Evolutionary conservation across 2,329 filamentous ascomycete species (phyloP).

Genomic region (Aureobasidium sp.): DNA sequence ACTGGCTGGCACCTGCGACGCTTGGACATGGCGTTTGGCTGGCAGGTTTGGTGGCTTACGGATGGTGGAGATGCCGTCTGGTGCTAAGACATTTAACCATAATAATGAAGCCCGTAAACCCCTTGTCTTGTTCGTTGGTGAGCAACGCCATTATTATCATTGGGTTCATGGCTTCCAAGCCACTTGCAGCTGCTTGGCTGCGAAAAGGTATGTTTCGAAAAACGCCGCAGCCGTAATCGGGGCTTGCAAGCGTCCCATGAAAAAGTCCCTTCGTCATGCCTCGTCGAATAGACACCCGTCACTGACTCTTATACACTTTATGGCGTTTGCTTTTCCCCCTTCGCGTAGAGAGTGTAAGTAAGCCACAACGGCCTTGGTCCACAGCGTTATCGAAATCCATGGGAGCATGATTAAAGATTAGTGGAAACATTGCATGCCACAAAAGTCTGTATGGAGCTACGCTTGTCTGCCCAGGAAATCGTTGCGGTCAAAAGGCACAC

Average conservation of each 20-base stretch:
- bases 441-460: neutral
- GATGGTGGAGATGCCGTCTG: constrained; percentile 11
- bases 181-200: constrained; percentile 11
- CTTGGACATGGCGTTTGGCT: constrained; percentile 15
- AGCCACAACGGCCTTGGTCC: constrained; percentile 2
- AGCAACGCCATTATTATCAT: constrained; percentile 3
- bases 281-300: constrained; percentile 1
- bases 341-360: constrained; percentile 5
- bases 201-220: constrained; percentile 4
- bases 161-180: constrained; percentile 4
- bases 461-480: constrained; percentile 5
- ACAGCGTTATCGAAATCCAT: constrained; percentile 4
- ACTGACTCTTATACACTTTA: constrained; percentile 14
- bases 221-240: constrained; percentile 12
- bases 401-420: constrained; percentile 9
- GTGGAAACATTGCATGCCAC: constrained; percentile 4
- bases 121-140: constrained; percentile 9
- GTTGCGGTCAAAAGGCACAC: constrained; percentile 13
- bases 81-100: constrained; percentile 14
- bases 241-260: neutral
- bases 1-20: constrained; percentile 5
- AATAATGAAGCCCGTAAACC: constrained; percentile 8
- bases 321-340: constrained; percentile 4
- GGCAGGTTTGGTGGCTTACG: constrained; percentile 10
- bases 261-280: neutral